A percentile compares a stretch with the other conserved stretches of the same genome.
These are phyloP conservation scores for Begonia loranthoides DNA, from an alignment of 306 rosid species.

Conservation along the genomic window DNA sequence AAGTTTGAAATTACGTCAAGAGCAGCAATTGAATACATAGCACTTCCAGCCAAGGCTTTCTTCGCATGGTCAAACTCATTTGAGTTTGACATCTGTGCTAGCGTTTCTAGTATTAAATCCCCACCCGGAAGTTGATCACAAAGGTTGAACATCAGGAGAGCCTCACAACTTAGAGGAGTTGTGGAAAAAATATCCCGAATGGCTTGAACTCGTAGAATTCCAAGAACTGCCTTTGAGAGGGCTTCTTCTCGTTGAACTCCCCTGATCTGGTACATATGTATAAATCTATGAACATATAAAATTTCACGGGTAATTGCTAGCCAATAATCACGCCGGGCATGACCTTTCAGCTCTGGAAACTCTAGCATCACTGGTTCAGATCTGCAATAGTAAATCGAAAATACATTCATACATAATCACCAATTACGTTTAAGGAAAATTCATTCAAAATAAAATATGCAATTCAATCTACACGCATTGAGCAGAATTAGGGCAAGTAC, in stretches of 20 bases:
- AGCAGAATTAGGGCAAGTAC: too few relatives aligned
- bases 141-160: conserved; percentile 73
- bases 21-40: too few relatives aligned
- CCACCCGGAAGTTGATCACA: conserved; percentile 87
- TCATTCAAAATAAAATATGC: conserved; percentile 21
- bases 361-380: conserved; percentile 84
- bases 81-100: conserved; percentile 6
- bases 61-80: too few relatives aligned
- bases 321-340: conserved; percentile 85
- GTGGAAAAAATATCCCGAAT: conserved; percentile 62
- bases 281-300: conserved; percentile 49
- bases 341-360: conserved; percentile 85
- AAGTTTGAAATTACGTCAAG: too few relatives aligned
- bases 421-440: background rate
- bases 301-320: conserved; percentile 80
- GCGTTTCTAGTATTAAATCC: conserved; percentile 69
- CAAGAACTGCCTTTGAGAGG: conserved; percentile 63
- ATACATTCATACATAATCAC: conserved; percentile 4
- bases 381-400: conserved; percentile 39
- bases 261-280: conserved; percentile 48
- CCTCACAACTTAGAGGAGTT: conserved; percentile 51
- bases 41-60: too few relatives aligned
- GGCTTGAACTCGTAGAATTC: conserved; percentile 62
- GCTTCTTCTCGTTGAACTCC: conserved; percentile 58
- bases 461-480: too few relatives aligned